phyloP scores from a whole-genome alignment of 805 yeast genomes.

The Ogataea wickerhamii region DNA sequence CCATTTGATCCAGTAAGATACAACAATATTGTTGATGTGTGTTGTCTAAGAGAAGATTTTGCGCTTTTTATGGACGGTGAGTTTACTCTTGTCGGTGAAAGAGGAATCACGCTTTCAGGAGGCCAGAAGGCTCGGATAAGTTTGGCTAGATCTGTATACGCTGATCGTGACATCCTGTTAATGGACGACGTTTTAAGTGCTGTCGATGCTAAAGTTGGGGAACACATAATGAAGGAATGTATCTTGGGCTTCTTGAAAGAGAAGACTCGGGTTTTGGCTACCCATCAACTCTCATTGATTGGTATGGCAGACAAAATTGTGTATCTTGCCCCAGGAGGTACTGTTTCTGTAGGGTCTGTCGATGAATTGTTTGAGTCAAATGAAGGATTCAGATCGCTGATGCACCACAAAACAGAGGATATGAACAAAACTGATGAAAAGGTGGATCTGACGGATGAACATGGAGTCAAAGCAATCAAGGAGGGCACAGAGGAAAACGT shows the following conservation, averaged over 20 bases:
- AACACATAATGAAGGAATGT: constrained; percentile 68
- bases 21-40: constrained; percentile 51
- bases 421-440: constrained; percentile 21
- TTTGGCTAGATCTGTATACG: constrained; percentile 76
- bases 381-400: constrained; percentile 45
- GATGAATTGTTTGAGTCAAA: constrained; percentile 47
- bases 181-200: constrained; percentile 82
- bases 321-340: constrained; percentile 59
- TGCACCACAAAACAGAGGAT: constrained; percentile 33
- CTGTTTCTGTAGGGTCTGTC: constrained; percentile 56
- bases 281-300: constrained; percentile 74
- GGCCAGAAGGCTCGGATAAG: constrained; percentile 84
- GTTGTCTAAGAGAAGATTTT: constrained; percentile 65
- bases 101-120: constrained; percentile 80
- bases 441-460: constrained; percentile 13
- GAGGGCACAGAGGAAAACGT: not conserved
- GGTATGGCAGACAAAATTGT: constrained; percentile 64
- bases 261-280: constrained; percentile 70
- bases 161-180: constrained; percentile 60
- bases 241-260: constrained; percentile 49
- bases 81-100: constrained; percentile 73
- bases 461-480: not conserved
- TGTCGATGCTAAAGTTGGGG: constrained; percentile 85
- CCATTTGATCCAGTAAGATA: constrained; percentile 47
- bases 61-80: constrained; percentile 70